Conservation (phyloP, 768 basidiomycete species). For the Thelephora aurantiotincta region DNA sequence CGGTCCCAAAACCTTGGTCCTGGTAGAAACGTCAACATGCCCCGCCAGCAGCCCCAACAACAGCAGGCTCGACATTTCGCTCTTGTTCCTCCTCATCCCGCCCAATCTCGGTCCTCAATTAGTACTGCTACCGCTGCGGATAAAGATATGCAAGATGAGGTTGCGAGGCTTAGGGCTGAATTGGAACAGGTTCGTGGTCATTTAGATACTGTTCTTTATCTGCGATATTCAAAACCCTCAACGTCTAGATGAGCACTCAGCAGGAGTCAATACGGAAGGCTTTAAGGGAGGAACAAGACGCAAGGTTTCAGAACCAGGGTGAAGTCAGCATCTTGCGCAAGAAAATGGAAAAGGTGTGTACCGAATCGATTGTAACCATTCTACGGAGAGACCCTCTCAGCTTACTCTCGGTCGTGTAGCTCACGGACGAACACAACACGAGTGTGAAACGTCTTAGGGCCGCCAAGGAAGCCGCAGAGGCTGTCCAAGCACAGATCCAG, state of each 20-base stretch:
- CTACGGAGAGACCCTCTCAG: neutral
- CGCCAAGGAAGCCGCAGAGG: slow-evolving; percentile 48
- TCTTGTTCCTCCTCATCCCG: neutral
- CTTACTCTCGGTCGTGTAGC: slow-evolving; percentile 20
- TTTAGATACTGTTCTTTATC: neutral
- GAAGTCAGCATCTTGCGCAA: slow-evolving; percentile 57
- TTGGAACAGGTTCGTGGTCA: slow-evolving; percentile 32
- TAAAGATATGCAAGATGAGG: slow-evolving; percentile 2
- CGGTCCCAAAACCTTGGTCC: too few relatives aligned
- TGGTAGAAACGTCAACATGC: too few relatives aligned
- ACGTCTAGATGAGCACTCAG: slow-evolving; percentile 32
- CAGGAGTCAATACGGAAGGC: slow-evolving; percentile 32
- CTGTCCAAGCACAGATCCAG: slow-evolving; percentile 37
- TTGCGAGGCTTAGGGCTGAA: slow-evolving; percentile 15
- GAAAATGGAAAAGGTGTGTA: slow-evolving; percentile 48
- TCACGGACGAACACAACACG: slow-evolving; percentile 39
- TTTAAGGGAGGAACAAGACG: slow-evolving; percentile 33
- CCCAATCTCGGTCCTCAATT: neutral
- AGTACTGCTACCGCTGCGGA: neutral
- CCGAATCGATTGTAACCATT: neutral
- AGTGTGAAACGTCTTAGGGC: slow-evolving; percentile 42
- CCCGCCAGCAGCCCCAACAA: neutral
- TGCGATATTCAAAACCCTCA: neutral
- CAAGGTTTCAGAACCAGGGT: slow-evolving; percentile 47
- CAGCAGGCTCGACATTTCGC: neutral